Evolutionary conservation across 805 yeast genomes (phyloP).

Genomic region (Metschnikowia kofuensis): DNA sequence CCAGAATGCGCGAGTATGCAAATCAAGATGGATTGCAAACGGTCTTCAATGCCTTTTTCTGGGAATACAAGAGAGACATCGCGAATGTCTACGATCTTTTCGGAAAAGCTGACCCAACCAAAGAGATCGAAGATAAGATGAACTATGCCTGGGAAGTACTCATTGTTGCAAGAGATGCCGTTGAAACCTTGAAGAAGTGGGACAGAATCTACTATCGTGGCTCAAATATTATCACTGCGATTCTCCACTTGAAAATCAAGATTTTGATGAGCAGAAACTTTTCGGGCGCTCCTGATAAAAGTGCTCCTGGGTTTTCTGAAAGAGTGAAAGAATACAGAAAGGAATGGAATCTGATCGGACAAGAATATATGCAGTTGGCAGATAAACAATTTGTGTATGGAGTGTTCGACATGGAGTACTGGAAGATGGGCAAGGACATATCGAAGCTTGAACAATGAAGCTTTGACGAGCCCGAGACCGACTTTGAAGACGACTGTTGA

Average conservation of each 20-base stretch:
- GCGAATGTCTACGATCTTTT: neutral
- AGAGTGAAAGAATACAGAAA: neutral
- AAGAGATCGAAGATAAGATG: neutral
- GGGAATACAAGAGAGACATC: neutral
- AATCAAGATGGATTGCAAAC: neutral
- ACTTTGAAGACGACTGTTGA: too few species aligned
- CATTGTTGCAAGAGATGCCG: neutral
- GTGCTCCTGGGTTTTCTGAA: neutral
- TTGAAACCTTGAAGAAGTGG: neutral
- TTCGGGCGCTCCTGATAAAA: neutral
- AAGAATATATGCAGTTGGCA: neutral
- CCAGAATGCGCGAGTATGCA: neutral
- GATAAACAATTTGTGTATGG: neutral
- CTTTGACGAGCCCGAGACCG: too few species aligned
- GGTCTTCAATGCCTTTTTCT: neutral
- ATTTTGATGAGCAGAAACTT: neutral
- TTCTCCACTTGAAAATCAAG: neutral
- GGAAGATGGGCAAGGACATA: too few species aligned
- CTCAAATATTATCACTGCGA: neutral
- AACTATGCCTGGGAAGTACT: neutral
- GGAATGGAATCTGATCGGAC: neutral
- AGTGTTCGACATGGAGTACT: too few species aligned
- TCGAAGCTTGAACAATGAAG: too few species aligned
- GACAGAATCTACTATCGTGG: neutral
- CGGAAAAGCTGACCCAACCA: neutral